phyloP scores from a whole-genome alignment of 257 asterid species.

The Gentiana macrophylla region DNA sequence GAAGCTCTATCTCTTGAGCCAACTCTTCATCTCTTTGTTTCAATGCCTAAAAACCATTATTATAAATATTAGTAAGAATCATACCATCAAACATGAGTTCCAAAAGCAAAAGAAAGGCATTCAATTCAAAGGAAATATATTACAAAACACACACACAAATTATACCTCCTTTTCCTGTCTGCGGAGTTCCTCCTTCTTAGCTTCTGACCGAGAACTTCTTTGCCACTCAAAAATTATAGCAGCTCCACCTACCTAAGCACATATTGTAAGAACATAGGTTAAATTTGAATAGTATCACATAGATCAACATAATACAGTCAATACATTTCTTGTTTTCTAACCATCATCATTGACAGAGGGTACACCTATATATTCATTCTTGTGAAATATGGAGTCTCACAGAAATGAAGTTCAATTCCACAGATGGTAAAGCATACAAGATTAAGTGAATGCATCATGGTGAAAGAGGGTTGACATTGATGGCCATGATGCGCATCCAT shows the following conservation, averaged over 20 bases:
- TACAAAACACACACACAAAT: too few relatives aligned
- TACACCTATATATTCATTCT: too few relatives aligned
- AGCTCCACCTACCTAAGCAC: constrained; percentile 69
- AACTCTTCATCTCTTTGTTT: constrained; percentile 30
- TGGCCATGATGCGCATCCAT: too few relatives aligned
- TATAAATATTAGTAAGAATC: neutral
- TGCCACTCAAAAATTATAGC: constrained; percentile 77
- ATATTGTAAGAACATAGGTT: constrained; percentile 5
- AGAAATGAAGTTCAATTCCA: too few relatives aligned
- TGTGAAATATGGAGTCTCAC: too few relatives aligned
- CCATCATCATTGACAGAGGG: too few relatives aligned
- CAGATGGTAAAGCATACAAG: too few relatives aligned
- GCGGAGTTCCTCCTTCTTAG: constrained; percentile 76
- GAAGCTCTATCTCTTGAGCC: constrained; percentile 23
- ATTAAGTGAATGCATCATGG: too few relatives aligned
- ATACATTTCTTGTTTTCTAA: too few relatives aligned
- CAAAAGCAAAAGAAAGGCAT: neutral
- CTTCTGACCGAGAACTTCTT: constrained; percentile 80
- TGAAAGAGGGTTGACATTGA: too few relatives aligned
- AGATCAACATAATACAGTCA: neutral
- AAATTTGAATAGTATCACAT: constrained; percentile 1
- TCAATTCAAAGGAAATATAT: too few relatives aligned
- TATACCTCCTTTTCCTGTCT: constrained; percentile 37
- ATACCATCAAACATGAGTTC: neutral
- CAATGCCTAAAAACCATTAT: constrained; percentile 16